Evolutionary conservation across 352 stramenopile genomes (phyloP).

Genomic region (Sclerospora graminicola): DNA sequence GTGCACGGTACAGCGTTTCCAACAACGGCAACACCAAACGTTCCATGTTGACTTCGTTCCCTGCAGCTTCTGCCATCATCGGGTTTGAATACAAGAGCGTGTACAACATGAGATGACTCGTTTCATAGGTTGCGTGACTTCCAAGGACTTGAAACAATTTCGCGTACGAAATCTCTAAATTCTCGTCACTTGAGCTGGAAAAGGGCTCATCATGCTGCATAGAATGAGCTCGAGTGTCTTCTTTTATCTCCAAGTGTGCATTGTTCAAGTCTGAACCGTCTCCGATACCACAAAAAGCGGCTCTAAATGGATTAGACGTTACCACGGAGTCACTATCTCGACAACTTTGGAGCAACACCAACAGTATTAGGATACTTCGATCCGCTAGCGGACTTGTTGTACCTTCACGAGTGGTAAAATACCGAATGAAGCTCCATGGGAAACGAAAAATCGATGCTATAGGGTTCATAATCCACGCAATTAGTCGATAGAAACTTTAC

Average conservation of each 20-base stretch:
- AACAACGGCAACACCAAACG: constrained; percentile 52
- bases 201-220: constrained; percentile 6
- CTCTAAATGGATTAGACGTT: constrained; percentile 52
- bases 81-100: constrained; percentile 56
- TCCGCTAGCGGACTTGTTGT: constrained; percentile 50
- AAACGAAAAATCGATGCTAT: constrained; percentile 56
- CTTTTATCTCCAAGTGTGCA: constrained; percentile 20
- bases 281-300: constrained; percentile 32
- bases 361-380: constrained; percentile 50
- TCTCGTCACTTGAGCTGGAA: constrained; percentile 5
- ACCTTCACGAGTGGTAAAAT: constrained; percentile 46
- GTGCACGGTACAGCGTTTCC: constrained; percentile 59
- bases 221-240: constrained; percentile 12
- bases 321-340: constrained; percentile 34
- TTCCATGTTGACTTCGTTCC: constrained; percentile 35
- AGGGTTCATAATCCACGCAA: neutral
- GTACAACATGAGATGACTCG: constrained; percentile 64
- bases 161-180: constrained; percentile 33
- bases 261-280: constrained; percentile 18
- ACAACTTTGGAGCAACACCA: constrained; percentile 63
- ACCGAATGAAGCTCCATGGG: constrained; percentile 51
- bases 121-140: constrained; percentile 46
- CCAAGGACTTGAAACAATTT: constrained; percentile 45
- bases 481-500: neutral
- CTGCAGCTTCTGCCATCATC: constrained; percentile 37